These are phyloP conservation scores for Bruguiera gymnorhiza DNA, from an alignment of 345 rosid genomes.

Conservation along the genomic window DNA sequence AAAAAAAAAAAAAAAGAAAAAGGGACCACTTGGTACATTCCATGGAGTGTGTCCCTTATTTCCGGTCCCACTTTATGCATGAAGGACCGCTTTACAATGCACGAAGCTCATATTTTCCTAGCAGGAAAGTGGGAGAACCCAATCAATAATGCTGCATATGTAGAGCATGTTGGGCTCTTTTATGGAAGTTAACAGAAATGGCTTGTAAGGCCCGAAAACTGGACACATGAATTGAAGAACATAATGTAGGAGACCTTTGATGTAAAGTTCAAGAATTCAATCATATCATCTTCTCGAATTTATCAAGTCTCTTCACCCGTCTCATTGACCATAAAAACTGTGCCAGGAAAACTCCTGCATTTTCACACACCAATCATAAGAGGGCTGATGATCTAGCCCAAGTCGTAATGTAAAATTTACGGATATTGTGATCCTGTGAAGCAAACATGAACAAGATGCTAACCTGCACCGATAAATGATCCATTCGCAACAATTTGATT, in stretches of 20 bases:
- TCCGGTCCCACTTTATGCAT: no score
- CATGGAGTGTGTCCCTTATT: no score
- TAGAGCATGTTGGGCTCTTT: no score
- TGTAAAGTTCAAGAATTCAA: neutral
- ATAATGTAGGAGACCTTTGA: neutral
- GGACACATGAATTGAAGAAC: neutral
- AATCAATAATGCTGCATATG: no score
- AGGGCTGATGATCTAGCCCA: neutral
- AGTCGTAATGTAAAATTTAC: neutral
- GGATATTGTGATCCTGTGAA: neutral
- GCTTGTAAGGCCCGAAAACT: no score
- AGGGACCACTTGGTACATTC: no score
- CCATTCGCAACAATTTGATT: slow-evolving; percentile 63
- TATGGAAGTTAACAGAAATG: no score
- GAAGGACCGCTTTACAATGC: no score
- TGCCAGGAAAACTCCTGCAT: slow-evolving; percentile 65
- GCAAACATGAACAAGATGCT: neutral
- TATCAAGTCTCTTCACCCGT: slow-evolving; percentile 69
- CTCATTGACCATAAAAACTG: slow-evolving; percentile 70
- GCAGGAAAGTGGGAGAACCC: no score
- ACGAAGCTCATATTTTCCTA: no score
- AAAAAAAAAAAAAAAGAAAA: no score
- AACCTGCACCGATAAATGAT: slow-evolving; percentile 83
- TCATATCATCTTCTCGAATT: slow-evolving; percentile 94
- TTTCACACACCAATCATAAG: neutral